Base-by-base conservation (phyloP, 2,329 filamentous ascomycete genomes). In the Nigrospora oryzae region DNA sequence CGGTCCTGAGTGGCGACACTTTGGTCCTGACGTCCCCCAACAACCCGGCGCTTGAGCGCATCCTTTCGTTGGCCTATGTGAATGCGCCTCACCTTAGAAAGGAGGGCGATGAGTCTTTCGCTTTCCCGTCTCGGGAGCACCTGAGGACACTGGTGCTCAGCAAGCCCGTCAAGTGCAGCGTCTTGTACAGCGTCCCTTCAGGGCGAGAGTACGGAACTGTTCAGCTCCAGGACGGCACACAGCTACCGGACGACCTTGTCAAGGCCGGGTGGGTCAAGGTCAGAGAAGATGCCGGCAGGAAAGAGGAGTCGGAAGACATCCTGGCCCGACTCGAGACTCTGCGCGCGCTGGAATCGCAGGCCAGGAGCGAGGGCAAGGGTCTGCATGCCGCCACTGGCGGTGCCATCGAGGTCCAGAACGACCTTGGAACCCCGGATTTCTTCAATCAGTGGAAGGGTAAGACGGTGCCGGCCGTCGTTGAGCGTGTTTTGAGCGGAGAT, bases 81-180 rank as follows among this genome's bases (percentile, higher is more conserved):
- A 86, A 84, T 47, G 89, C 90, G 41, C 93, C 93, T 4, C 83
- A 90, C 61, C 64, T 96, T 63, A 84, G 77, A 69, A 84, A 89
- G 65, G 90, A 96, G 56, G 89, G 87, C 46, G 91, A 96, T 59
- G 90, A 96, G 77, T 83, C 85, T 34, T 94, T 86, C 61, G 89
- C 88, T 47, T 98, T 96, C 67, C 85, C 93, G 67, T 95, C 93
- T 48, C 88, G 93, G 61, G 93, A 98, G 67, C 93, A 86, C 63
- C 78, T 98, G 49, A 86, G 93, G 58, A 83, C 84, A 53, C 73
- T 90, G 42, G 76, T 84, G 36, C 85, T 97, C 46, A 91, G 91
- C 61, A 95, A 95, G 66, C 77, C 83, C 28, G 75, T 98, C 50
- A 83, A 90, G 56, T 95, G 91, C 73, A 81, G 81, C 48, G 75